These are phyloP conservation scores for Sporothrix protearum DNA, from an alignment of 2,329 filamentous ascomycete genomes.

Conservation along the genomic window DNA sequence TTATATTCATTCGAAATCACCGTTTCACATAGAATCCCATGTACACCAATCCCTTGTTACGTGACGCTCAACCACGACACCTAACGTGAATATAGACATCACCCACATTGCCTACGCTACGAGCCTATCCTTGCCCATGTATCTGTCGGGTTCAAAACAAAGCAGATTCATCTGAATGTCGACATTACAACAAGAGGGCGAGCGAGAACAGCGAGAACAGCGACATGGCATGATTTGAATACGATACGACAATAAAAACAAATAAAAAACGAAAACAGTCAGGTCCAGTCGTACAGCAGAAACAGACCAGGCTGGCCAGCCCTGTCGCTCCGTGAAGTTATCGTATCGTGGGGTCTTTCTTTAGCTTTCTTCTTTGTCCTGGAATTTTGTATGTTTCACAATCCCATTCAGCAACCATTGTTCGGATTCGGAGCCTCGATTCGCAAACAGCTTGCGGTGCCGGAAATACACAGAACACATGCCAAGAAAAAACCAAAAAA, in stretches of 20 bases:
- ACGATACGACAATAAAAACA: neutral
- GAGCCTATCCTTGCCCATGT: neutral
- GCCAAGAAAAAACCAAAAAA: neutral
- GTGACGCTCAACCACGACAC: neutral
- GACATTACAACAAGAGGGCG: neutral
- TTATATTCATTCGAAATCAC: neutral
- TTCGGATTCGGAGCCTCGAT: neutral
- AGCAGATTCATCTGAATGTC: neutral
- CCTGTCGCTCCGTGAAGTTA: neutral
- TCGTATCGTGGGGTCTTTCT: neutral
- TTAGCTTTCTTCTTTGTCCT: neutral
- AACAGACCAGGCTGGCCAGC: neutral
- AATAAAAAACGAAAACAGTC: neutral
- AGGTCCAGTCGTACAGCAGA: neutral
- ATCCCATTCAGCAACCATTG: neutral
- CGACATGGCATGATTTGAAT: neutral
- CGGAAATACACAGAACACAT: neutral
- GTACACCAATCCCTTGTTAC: neutral
- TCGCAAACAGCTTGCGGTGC: neutral
- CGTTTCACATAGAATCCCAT: constrained; percentile 3
- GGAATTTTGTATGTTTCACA: neutral
- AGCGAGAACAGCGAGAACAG: neutral
- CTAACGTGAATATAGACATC: neutral
- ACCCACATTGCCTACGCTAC: neutral
- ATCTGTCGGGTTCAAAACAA: neutral